These are phyloP conservation scores for Gloeopeniophorella convolvens DNA, from an alignment of 768 basidiomycete genomes.

Conservation along the genomic window DNA sequence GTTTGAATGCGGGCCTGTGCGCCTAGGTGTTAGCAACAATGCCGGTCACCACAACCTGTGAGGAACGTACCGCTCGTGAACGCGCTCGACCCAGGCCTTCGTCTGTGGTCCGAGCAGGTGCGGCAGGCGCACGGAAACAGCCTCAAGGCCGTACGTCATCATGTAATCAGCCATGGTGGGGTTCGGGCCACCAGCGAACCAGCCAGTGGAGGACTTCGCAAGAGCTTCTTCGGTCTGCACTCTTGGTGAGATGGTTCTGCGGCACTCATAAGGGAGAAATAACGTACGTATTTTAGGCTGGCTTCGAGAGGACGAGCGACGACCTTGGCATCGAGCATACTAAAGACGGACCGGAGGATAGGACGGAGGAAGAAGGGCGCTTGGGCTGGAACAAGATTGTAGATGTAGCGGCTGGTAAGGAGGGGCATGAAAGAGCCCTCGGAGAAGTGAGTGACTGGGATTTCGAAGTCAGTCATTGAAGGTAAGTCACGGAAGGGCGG, in stretches of 20 bases:
- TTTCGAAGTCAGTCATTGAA: background rate
- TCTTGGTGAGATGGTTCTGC: background rate
- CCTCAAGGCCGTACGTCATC: constrained; percentile 37
- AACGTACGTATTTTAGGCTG: constrained; percentile 27
- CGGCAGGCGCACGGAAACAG: constrained; percentile 15
- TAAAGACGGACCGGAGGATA: constrained; percentile 28
- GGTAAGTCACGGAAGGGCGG: background rate
- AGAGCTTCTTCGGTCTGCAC: constrained; percentile 9
- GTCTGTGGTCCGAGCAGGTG: constrained; percentile 30
- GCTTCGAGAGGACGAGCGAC: constrained; percentile 28
- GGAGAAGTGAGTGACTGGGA: constrained; percentile 34
- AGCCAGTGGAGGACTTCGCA: constrained; percentile 18
- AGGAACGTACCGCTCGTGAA: constrained; percentile 32
- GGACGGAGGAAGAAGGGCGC: constrained; percentile 35
- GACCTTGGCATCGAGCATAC: constrained; percentile 23
- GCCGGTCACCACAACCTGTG: background rate
- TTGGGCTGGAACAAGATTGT: constrained; percentile 26
- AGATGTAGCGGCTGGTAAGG: constrained; percentile 31
- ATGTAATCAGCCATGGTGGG: constrained; percentile 42
- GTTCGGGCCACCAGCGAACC: constrained; percentile 36
- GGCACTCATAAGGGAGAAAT: background rate
- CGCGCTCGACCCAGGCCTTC: constrained; percentile 32
- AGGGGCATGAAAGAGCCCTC: constrained; percentile 39
- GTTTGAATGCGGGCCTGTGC: constrained; percentile 30
- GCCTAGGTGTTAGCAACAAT: background rate